phyloP scores from a whole-genome alignment of 495 filamentous ascomycete species.

The Xylaria intraflava region DNA sequence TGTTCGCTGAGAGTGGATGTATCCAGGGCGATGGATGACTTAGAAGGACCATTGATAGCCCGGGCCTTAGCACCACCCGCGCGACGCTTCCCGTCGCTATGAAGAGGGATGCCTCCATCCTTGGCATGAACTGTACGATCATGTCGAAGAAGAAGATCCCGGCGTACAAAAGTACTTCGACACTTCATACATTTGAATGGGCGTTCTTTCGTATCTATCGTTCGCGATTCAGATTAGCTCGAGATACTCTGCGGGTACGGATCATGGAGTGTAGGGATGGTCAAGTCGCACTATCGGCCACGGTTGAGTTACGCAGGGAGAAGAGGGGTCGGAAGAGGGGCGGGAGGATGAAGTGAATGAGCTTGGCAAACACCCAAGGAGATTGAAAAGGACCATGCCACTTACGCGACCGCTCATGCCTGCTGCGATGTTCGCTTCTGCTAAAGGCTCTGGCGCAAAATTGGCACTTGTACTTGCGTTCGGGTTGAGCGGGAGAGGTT shows the following conservation, averaged over 20 bases:
- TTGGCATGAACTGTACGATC: conserved; percentile 98
- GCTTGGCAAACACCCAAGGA: background rate
- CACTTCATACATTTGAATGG: conserved; percentile 98
- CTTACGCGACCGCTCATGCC: conserved; percentile 98
- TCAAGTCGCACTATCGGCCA: conserved; percentile 7
- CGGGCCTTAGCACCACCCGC: conserved; percentile 60
- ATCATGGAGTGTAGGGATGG: conserved; percentile 20
- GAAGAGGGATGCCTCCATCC: conserved; percentile 91
- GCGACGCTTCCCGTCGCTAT: conserved; percentile 89
- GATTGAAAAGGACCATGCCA: conserved; percentile 27
- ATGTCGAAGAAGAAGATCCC: conserved; percentile 92
- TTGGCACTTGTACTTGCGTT: conserved; percentile 99
- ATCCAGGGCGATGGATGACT: conserved; percentile 78
- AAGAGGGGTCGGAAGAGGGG: conserved; percentile 9
- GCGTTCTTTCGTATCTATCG: conserved; percentile 91
- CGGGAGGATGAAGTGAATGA: conserved; percentile 3
- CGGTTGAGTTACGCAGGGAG: background rate
- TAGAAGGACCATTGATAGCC: conserved; percentile 61
- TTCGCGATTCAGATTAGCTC: conserved; percentile 15
- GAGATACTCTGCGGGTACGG: conserved; percentile 1
- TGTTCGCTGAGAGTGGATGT: conserved; percentile 79
- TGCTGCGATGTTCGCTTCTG: conserved; percentile 91
- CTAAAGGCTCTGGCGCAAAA: conserved; percentile 97
- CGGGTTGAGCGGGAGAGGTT: conserved; percentile 56
- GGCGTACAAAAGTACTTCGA: conserved; percentile 94